These are phyloP conservation scores for Rugosomyces carneus DNA, from an alignment of 1,284 basidiomycete species.

Conservation along the genomic window DNA sequence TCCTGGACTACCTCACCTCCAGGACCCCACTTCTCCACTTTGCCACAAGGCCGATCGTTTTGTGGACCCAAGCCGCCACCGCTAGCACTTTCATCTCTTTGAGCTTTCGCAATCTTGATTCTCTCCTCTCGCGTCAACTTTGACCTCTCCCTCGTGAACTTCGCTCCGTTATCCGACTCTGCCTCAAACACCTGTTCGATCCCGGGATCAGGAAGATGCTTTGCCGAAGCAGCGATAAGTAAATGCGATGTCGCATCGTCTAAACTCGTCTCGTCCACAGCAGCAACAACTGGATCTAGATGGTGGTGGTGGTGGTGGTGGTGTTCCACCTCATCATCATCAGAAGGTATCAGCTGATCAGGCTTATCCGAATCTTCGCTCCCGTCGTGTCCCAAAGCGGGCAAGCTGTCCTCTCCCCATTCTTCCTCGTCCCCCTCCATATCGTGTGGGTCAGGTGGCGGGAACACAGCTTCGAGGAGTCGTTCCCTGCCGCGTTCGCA, in stretches of 20 bases:
- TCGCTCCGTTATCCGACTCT: slow-evolving; percentile 37
- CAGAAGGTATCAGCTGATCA: slow-evolving; percentile 29
- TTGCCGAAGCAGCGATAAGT: slow-evolving; percentile 40
- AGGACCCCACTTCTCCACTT: slow-evolving; percentile 56
- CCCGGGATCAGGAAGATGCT: slow-evolving; percentile 53
- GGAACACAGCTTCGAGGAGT: slow-evolving; percentile 50
- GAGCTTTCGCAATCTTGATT: slow-evolving; percentile 50
- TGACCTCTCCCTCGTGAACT: slow-evolving; percentile 48
- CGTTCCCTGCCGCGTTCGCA: slow-evolving; percentile 71
- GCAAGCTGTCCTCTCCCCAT: slow-evolving; percentile 21
- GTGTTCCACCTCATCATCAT: slow-evolving; percentile 22
- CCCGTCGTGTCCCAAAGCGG: slow-evolving; percentile 43
- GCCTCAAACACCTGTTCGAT: slow-evolving; percentile 75
- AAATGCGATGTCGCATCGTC: slow-evolving; percentile 59
- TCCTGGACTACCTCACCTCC: slow-evolving; percentile 77
- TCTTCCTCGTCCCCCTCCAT: slow-evolving; percentile 32
- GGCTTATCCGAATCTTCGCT: slow-evolving; percentile 59
- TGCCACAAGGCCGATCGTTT: slow-evolving; percentile 4
- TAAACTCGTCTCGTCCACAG: slow-evolving; percentile 19
- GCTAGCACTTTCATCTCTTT: slow-evolving; percentile 42
- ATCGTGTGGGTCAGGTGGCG: slow-evolving; percentile 29
- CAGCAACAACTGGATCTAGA: slow-evolving; percentile 19
- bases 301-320: slow-evolving; percentile 4
- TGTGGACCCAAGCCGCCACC: slow-evolving; percentile 11
- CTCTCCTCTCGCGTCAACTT: slow-evolving; percentile 68